Base-by-base conservation (phyloP, 2,329 filamentous ascomycete genomes). In the Arthrobotrys sphaeroides region DNA sequence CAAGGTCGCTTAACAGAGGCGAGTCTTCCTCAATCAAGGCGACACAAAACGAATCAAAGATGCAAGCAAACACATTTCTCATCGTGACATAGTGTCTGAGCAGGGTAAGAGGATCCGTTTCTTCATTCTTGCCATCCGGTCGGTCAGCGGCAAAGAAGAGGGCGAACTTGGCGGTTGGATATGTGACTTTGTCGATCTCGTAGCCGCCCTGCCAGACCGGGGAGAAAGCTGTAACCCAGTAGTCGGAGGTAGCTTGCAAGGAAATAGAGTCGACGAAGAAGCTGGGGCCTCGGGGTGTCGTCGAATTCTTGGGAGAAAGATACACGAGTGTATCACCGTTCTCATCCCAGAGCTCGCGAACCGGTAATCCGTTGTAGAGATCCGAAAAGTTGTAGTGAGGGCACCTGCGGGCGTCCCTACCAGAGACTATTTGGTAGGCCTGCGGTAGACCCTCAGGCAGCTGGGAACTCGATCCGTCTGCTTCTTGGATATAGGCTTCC, bases 41-140 rank as follows among this genome's bases (percentile, higher is more conserved):
- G 10, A 77, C 73, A 22, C 73, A 72, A n/a, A 36, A 72, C 4
- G 66, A 72, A 45, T 72, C 66, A 24, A 70, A 77, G n/a, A 77
- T 72, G 33, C 73, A 77, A 3, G 73, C 66, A 18, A 77, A 77
- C 2, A 77, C 73, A 33, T 77, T 77, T 22, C 73, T 49, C 24
- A 77, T 77, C 1, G 67, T 77, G 22, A 77, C 20, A 26, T 72
- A 77, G 36, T 77, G 73, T 20, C 57, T 47, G 5, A 77, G 51
- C 2, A 77, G 28, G 18, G 20, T 18, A 3, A 66, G 12, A 0
- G 73, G 60, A n/a, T 72, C 66, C 3, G 73, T 77, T 51, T 75
- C 65, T n/a, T 77, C 73, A 3, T 53, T 60, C 26, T 53, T 55
- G 6, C 53, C 73, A 16, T 67, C 66, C 0, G 73, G 67, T 47